These are phyloP conservation scores for Ramaria rubella DNA, from an alignment of 768 basidiomycete species.

Conservation along the genomic window DNA sequence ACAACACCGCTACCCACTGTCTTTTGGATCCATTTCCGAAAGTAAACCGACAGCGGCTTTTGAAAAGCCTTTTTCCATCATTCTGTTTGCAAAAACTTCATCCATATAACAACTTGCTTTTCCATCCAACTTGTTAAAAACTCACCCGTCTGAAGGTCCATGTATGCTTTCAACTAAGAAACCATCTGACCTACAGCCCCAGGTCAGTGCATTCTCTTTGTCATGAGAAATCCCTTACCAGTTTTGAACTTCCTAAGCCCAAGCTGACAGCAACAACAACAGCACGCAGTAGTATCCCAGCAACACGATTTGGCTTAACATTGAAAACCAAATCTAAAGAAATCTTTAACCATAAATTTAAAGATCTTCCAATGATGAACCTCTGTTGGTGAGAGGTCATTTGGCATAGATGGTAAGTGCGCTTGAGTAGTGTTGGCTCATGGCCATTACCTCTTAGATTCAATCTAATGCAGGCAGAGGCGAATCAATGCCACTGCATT, in stretches of 20 bases:
- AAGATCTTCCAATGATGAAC: too few relatives aligned
- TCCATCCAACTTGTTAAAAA: conserved; percentile 8
- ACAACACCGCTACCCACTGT: too few relatives aligned
- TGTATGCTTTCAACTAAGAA: conserved; percentile 50
- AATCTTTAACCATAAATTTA: too few relatives aligned
- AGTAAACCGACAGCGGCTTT: conserved; percentile 65
- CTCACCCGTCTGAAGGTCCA: conserved; percentile 62
- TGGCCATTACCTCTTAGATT: too few relatives aligned
- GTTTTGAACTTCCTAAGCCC: background rate
- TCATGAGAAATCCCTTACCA: background rate
- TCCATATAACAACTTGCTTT: background rate
- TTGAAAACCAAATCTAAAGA: too few relatives aligned
- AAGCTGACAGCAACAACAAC: background rate
- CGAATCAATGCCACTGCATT: conserved; percentile 64
- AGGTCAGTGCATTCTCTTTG: background rate
- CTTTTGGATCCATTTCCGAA: too few relatives aligned
- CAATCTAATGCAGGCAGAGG: conserved; percentile 60
- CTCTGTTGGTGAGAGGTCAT: too few relatives aligned
- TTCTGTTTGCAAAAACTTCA: conserved; percentile 28
- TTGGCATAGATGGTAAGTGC: too few relatives aligned
- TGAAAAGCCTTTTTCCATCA: conserved; percentile 53
- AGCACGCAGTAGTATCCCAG: conserved; percentile 11
- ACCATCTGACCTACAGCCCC: conserved; percentile 50
- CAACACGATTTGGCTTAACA: conserved; percentile 14
- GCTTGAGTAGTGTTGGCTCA: too few relatives aligned